Conservation (phyloP, 371 early-diverging fungal genomes). For the Mucor indicus region DNA sequence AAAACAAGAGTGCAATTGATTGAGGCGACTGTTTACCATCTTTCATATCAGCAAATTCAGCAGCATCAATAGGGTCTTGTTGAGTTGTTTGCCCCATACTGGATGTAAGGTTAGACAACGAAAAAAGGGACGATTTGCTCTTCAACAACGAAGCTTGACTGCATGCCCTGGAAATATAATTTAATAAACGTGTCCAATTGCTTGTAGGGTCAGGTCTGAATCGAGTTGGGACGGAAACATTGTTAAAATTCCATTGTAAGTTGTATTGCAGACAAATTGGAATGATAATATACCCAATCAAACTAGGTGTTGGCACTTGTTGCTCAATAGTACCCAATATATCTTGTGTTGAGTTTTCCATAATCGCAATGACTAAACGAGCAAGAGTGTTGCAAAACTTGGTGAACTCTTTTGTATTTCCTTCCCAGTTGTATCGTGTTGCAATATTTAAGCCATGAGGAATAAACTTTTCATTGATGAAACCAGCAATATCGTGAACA, state of each 20-base stretch:
- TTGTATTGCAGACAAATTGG: conserved; percentile 55
- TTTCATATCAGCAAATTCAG: conserved; percentile 29
- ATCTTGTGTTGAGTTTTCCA: conserved; percentile 53
- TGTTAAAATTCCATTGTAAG: conserved; percentile 26
- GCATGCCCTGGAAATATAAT: conserved; percentile 32
- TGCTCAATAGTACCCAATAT: conserved; percentile 50
- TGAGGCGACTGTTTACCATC: conserved; percentile 34
- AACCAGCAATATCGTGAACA: conserved; percentile 39
- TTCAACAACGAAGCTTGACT: conserved; percentile 35
- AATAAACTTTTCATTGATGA: conserved; percentile 51
- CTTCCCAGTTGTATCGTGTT: conserved; percentile 42
- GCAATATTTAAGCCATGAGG: conserved; percentile 42
- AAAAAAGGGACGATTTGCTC: conserved; percentile 39
- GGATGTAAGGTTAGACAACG: conserved; percentile 28
- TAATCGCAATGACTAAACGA: conserved; percentile 53
- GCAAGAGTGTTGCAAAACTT: conserved; percentile 52
- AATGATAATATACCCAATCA: conserved; percentile 51
- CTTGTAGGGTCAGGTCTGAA: conserved; percentile 32
- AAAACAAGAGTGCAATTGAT: conserved; percentile 24
- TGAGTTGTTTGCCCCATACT: conserved; percentile 11
- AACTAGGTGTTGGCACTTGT: conserved; percentile 31
- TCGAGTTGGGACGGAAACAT: conserved; percentile 13
- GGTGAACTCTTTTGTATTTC: conserved; percentile 21
- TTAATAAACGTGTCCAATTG: conserved; percentile 44
- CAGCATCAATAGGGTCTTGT: conserved; percentile 8